Evolutionary conservation across 2,329 filamentous ascomycete species (phyloP).

Genomic region (Didymella lethalis): DNA sequence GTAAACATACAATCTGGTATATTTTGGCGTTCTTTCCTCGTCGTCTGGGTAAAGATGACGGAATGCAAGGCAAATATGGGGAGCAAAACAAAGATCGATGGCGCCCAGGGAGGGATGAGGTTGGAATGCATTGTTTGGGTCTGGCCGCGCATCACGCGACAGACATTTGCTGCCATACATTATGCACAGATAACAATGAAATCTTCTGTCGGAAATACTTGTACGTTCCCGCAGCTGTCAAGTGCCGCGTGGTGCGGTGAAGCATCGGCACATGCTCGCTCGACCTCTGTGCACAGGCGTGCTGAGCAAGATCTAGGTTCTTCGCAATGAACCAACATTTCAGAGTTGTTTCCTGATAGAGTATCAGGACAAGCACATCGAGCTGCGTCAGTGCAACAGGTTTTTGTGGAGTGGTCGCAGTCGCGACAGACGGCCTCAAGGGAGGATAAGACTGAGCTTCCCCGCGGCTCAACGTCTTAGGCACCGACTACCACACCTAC

Average conservation of each 20-base stretch:
- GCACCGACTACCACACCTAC: constrained; percentile 5
- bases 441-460: constrained; percentile 19
- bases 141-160: constrained; percentile 21
- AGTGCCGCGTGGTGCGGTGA: constrained; percentile 13
- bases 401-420: background rate
- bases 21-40: constrained; percentile 38
- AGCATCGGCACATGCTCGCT: background rate
- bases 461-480: constrained; percentile 14
- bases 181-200: constrained; percentile 11
- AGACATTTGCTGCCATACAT: constrained; percentile 1
- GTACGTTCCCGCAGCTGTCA: constrained; percentile 17
- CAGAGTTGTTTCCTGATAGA: background rate
- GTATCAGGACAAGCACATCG: too few species aligned
- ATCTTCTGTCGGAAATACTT: constrained; percentile 2
- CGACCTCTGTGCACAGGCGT: background rate
- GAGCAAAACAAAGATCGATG: constrained; percentile 35
- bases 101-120: constrained; percentile 34
- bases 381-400: constrained; percentile 28
- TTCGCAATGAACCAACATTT: background rate
- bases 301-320: background rate
- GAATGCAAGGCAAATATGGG: constrained; percentile 49
- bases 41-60: constrained; percentile 46
- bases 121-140: constrained; percentile 35
- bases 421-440: constrained; percentile 9
- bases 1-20: constrained; percentile 46